Evolutionary conservation across 1,284 basidiomycete genomes (phyloP), one percentile per base, ranked within the genome.

Genomic region (Golubevia pallescens): DNA sequence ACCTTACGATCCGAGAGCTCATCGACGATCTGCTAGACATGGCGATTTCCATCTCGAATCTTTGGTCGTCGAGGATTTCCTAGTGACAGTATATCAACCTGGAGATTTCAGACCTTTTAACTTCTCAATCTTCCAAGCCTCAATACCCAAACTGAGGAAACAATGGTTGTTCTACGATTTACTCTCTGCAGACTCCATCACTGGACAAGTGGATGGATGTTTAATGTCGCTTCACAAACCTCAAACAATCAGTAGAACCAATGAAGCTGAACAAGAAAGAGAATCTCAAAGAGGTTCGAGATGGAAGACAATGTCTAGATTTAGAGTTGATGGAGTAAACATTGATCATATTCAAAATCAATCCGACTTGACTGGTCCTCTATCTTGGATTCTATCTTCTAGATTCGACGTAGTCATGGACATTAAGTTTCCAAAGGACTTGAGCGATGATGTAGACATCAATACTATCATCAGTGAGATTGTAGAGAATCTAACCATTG

Each of bases 121-220:
- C 8, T 92, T 94, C 19, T 96, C 93, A 6, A 94, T 99, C 65
- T 99, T 99, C 87, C 92, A 92, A 68, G 96, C 95, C n/a, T 91
- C 93, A 73, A 90, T 98, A 52, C 89, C 90, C 13, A 90, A 89
- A 16, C 91, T 99, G 74, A 89, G 96, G 66, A 97, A 96, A 84
- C 92, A 93, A 78, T 99, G 95, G 95, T 81, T 97, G 42, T 97
- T 97, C 86, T 96, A 95, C 84, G 95, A 97, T 85, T 67, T 87
- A 2, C 78, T 87, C 48, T 91, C 90, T 57, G 96, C 96, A 0
- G 95, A 98, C 75, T 93, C 92, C 65, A 93, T 98, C 64, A 96
- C 97, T 2, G 96, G 96, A 0, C 97, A 99, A 84, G 93, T 96
- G 73, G 96, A 99, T 84, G 97, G 97, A 78, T 99, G 97, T 80